A percentile compares a stretch with the other conserved stretches of the same genome.
Evolutionary conservation across 345 rosid species (phyloP).

Genomic region (Eucalyptus regnans): DNA sequence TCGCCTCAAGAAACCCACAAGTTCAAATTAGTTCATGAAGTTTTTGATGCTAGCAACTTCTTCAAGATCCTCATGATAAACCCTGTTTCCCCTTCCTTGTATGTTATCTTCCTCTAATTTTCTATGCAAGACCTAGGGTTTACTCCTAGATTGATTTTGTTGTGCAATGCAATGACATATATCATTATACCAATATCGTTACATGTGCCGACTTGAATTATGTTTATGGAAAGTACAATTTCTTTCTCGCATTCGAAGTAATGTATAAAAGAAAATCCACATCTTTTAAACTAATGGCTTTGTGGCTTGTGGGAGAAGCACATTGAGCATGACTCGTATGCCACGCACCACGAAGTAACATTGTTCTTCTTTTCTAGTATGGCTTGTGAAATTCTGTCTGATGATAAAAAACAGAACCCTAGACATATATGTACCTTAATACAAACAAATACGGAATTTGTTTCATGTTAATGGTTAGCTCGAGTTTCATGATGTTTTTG

Average conservation of each 20-base stretch:
- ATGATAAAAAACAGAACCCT: neutral
- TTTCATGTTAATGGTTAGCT: neutral
- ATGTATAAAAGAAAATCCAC: neutral
- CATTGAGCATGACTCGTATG: neutral
- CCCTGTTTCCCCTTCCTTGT: neutral
- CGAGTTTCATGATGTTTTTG: neutral
- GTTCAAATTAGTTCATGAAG: conserved; percentile 77
- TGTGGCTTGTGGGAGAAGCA: neutral
- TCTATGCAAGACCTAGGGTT: neutral
- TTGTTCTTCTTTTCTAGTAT: neutral
- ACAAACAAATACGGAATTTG: neutral
- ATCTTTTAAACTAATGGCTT: neutral
- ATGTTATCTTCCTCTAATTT: neutral
- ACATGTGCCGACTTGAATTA: too few relatives aligned
- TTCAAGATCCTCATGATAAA: conserved; percentile 76
- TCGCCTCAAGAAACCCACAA: conserved; percentile 87
- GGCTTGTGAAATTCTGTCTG: neutral
- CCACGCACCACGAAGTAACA: neutral
- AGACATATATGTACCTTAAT: neutral
- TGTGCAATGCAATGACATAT: neutral
- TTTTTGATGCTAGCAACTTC: conserved; percentile 91
- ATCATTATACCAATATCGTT: neutral
- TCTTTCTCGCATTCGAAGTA: neutral
- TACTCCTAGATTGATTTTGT: neutral
- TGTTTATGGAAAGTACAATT: neutral